Base-by-base conservation (phyloP, 2,329 filamentous ascomycete genomes). In the Sphaerostilbella broomeana region DNA sequence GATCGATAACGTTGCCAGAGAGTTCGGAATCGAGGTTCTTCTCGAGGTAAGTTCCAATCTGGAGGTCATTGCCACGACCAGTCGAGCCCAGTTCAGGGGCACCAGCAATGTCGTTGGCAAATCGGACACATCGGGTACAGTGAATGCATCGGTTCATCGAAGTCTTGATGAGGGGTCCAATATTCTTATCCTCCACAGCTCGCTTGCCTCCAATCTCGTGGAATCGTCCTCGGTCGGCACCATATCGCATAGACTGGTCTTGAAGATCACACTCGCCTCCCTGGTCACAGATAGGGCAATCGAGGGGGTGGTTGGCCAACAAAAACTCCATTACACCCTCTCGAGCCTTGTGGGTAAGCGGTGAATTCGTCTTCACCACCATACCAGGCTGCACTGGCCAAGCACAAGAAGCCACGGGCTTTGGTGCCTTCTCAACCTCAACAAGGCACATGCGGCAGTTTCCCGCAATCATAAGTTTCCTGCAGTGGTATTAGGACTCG, bases 131-230 rank as follows among this genome's bases (percentile, higher is more conserved):
- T 58, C 92, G 81, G 48, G 92, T 98, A 75, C 92, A 98, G 73
- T 98, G 92, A 58, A 98, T 98, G 67, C 92, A 98, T 62, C 92
- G 79, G 75, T 98, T 98, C 92, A 98, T 98, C 35, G 92, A 98
- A 4, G 92, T 98, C 79, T 98, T 98, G 69, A 98, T 86, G 52
- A 98, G 67, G 38, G 92, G 92, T 24, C 92, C 92, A 57, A 98
- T 95, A 66, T 98, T 97, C 77, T 98, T 98, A 68, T 98, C 92
- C 70, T 98, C 92, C 26, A 95, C 89, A 18, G 88, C 92, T 72
- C 92, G 86, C 77, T 98, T 98, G 67, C 92, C 92, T 40, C 78
- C 81, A 58, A 94, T 68, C 67, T 98, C 92, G 69, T 98, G 92
- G 71, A 98, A 98, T 55, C 92, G 84, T 47, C 92, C 92, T 61